Evolutionary conservation across 108 stramenopile species (phyloP), one percentile per base, ranked within the genome.

Genomic region (Chaetoceros muelleri): DNA sequence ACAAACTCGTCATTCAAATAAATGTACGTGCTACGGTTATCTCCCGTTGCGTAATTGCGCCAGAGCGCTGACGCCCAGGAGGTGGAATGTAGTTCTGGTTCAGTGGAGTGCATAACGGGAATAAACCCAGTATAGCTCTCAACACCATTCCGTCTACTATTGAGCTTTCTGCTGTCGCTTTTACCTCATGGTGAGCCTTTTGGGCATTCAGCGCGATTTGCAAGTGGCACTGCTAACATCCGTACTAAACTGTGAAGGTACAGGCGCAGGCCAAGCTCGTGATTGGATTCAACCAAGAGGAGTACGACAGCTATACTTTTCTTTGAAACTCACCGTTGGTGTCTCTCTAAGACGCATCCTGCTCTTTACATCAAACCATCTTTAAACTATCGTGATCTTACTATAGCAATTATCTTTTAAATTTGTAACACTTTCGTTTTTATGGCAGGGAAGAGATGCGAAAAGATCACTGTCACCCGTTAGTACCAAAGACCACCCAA

Each of bases 11-110:
- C 8, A 40, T 40, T 40, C 34, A 20, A 28, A 64, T 51, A 28
- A 63, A 74, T 81, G 75, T 81, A 65, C 70, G 50, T 71, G 64
- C 80, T 74, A 81, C 80, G 80, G 80, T 81, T 81, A 81, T 76
- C 65, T 81, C 80, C 80, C 75, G 72, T 63, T 72, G 71, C 80
- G 74, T 73, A 71, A 81, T 74, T 48, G 75, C 80, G 61, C 80
- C 80, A 81, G 75, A 51, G 80, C 65, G 75, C 80, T 81, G 21
- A 26, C 54, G 80, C 64, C 80, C 74, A 76, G 75, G 80, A 81
- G 62, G 76, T 72, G 80, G 80, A 81, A 81, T 81, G 80, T 81
- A 76, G 75, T 66, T 74, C 76, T 57, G 49, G 67, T 58, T 47
- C 61, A 65, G 57, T 56, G 59, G 53, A 67, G 60, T 58, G 57